phyloP scores from a whole-genome alignment of 2,329 filamentous ascomycete genomes.

The Aureobasidium sp. region DNA sequence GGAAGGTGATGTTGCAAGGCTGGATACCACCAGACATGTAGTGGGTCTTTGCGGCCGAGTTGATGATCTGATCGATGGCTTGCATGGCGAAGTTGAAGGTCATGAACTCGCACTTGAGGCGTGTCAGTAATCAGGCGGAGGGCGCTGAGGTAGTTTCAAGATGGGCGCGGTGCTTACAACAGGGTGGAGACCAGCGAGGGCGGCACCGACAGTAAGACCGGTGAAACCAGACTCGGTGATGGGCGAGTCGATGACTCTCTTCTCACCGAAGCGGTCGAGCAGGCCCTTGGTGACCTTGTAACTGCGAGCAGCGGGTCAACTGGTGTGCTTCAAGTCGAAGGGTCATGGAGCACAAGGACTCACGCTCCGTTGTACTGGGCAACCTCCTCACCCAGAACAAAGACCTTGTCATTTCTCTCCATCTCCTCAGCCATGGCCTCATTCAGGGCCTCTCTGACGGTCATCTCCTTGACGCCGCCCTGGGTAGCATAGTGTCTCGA shows the following conservation, averaged over 20 bases:
- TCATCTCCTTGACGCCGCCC: slow-evolving; percentile 76
- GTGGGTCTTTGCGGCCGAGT: slow-evolving; percentile 97
- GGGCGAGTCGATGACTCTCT: slow-evolving; percentile 94
- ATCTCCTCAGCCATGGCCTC: slow-evolving; percentile 97
- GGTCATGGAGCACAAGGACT: slow-evolving; percentile 23
- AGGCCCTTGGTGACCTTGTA: slow-evolving; percentile 99
- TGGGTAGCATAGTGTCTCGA: slow-evolving; percentile 49
- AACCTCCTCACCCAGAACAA: slow-evolving; percentile 94
- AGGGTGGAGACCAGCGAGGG: slow-evolving; percentile 86
- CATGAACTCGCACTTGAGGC: slow-evolving; percentile 89
- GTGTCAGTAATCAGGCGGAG: slow-evolving; percentile 13
- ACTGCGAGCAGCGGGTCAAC: slow-evolving; percentile 38
- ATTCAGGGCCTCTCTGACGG: slow-evolving; percentile 93
- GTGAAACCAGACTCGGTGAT: slow-evolving; percentile 96
- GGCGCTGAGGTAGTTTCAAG: background rate
- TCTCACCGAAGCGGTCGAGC: slow-evolving; percentile 92
- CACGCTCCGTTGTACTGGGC: slow-evolving; percentile 98
- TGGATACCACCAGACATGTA: slow-evolving; percentile 99
- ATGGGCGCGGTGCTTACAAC: slow-evolving; percentile 54
- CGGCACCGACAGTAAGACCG: slow-evolving; percentile 89
- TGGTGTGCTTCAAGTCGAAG: slow-evolving; percentile 15
- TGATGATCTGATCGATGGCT: slow-evolving; percentile 99
- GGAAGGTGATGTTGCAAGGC: slow-evolving; percentile 99
- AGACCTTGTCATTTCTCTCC: slow-evolving; percentile 89
- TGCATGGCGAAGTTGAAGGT: slow-evolving; percentile 99